A percentile compares a stretch with the other conserved stretches of the same genome.
These are phyloP conservation scores for Candida silvicultrix DNA, from an alignment of 805 yeast genomes.

Conservation along the genomic window DNA sequence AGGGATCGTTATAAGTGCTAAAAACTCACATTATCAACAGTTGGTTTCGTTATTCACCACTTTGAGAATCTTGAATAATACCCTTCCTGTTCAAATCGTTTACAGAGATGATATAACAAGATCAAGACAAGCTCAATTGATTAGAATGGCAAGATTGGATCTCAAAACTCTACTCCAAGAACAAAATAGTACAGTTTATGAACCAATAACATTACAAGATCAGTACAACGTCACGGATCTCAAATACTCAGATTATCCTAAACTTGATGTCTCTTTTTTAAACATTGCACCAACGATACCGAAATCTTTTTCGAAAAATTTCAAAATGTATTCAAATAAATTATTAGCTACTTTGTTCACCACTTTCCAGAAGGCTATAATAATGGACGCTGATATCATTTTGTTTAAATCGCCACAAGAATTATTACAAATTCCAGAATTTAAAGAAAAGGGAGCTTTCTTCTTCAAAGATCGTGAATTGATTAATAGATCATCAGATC, in stretches of 20 bases:
- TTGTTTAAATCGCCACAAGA: slow-evolving; percentile 32
- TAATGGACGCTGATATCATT: slow-evolving; percentile 50
- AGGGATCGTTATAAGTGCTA: slow-evolving; percentile 26
- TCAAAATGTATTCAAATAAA: slow-evolving; percentile 34
- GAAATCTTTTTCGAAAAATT: slow-evolving; percentile 7
- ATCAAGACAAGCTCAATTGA: slow-evolving; percentile 3
- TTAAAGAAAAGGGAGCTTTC: slow-evolving; percentile 28
- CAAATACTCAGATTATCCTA: slow-evolving; percentile 6
- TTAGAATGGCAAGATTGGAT: slow-evolving; percentile 8
- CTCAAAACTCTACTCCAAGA: neutral
- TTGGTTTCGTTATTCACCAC: slow-evolving; percentile 18
- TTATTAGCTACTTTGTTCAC: slow-evolving; percentile 50
- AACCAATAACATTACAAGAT: neutral
- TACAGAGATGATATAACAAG: slow-evolving; percentile 21
- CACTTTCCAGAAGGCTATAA: slow-evolving; percentile 42
- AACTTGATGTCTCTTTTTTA: slow-evolving; percentile 24
- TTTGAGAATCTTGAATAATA: slow-evolving; percentile 22
- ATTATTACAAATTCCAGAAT: slow-evolving; percentile 28
- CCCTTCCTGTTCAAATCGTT: slow-evolving; percentile 26
- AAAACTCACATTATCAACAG: slow-evolving; percentile 15
- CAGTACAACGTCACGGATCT: neutral
- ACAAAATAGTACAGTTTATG: neutral
- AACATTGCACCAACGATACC: slow-evolving; percentile 8
- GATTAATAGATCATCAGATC: slow-evolving; percentile 2
- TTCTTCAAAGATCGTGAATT: slow-evolving; percentile 38